Evolutionary conservation across 345 rosid species (phyloP).

Genomic region (Toxicodendron radicans): DNA sequence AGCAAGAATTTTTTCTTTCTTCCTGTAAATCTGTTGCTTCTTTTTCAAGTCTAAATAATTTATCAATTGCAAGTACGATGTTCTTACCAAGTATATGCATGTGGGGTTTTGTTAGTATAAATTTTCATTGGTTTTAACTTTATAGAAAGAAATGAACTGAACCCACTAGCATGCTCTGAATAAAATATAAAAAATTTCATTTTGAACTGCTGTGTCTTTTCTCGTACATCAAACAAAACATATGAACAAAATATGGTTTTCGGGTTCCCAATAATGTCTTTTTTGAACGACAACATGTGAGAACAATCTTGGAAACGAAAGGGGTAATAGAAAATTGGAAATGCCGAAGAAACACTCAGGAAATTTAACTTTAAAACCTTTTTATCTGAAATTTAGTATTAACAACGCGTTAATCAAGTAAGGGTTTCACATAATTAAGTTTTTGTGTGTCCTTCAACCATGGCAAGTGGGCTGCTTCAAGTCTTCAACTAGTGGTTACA

Average conservation of each 20-base stretch:
- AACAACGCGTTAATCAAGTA: no score
- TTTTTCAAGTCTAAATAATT: background rate
- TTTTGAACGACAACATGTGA: background rate
- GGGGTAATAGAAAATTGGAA: background rate
- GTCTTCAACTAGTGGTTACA: background rate
- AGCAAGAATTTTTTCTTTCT: background rate
- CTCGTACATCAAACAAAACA: background rate
- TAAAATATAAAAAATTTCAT: background rate
- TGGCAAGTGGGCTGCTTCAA: conserved; percentile 9
- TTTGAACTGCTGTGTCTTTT: background rate
- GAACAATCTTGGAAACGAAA: background rate
- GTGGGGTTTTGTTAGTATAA: conserved; percentile 1
- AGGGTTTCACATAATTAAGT: no score
- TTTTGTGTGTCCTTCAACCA: background rate
- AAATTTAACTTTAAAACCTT: no score
- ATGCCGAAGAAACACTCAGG: background rate
- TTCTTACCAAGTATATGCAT: conserved; percentile 19
- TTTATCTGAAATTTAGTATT: background rate
- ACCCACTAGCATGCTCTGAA: conserved; percentile 1
- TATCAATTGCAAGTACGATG: conserved; percentile 12
- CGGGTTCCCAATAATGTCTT: background rate
- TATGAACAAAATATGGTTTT: background rate
- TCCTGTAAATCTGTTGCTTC: background rate
- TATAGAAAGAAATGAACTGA: conserved; percentile 8
- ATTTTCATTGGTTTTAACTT: background rate